Evolutionary conservation across 306 rosid species (phyloP), one percentile per base, ranked within the genome.

Genomic region (Dalbergia cochinchinensis): DNA sequence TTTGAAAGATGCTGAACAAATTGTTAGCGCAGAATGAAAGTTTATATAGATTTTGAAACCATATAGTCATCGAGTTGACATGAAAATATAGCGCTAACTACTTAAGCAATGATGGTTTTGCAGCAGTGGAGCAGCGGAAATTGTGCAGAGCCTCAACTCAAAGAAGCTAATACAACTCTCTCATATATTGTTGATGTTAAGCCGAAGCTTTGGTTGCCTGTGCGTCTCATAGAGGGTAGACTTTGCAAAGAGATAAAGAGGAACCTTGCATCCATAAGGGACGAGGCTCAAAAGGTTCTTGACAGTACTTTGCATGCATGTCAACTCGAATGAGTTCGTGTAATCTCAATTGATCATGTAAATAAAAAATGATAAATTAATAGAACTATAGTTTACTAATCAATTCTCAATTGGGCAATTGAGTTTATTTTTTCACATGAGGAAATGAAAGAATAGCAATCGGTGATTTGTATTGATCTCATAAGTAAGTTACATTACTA

Each of bases 131-230:
- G 71, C 48, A 50, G 39, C 16, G 88, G 74, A 44, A 55, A 61
- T 68, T 39, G 37, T 45, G 83, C 85, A 31, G 88, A 80, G 48
- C 74, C 78, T 45, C 73, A 51, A 48, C 53, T 60, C 66, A 76
- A 8, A 80, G 83, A 83, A 64, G 45, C 37, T 26, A 76, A 37
- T 34, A 84, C 92, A 5, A 86, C 69, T 66, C 93, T 95, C 57
- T 83, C 90, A 1, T 95, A 95, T 57, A 16, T 71, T 19, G 96
- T 92, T 51, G 92, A 92, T 83, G 98, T 92, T 71, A 92, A 88
- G 94, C 99, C 99, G 10, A 92, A 95, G 85, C 73, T 85, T 41
- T 86, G 94, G 92, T 70, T 95, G 83, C 98, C 99, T 1, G 89
- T 95, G 65, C 71, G 54, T 66, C 93, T 95, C 4, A 82, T 92